These are phyloP conservation scores for Kluyveromyces aestuarii DNA, from an alignment of 805 yeast species.

Conservation along the genomic window DNA sequence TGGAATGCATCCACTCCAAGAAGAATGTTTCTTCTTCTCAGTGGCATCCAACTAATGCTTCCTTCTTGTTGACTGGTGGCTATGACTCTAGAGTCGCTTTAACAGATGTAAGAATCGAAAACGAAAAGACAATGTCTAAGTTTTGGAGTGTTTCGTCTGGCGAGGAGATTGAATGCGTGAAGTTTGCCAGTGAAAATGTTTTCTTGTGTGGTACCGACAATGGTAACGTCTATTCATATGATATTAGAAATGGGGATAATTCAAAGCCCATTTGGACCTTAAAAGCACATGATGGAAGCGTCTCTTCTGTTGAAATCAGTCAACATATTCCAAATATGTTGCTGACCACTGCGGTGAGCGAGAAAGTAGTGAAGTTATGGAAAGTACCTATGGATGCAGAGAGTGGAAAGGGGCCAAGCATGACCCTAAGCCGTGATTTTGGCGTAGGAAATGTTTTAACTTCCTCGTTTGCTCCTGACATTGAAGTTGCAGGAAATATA, in stretches of 20 bases:
- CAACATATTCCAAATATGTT: slow-evolving; percentile 59
- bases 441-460: slow-evolving; percentile 90
- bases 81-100: slow-evolving; percentile 78
- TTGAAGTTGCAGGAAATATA: slow-evolving; percentile 75
- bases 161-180: slow-evolving; percentile 78
- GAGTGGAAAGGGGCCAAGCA: slow-evolving; percentile 49
- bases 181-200: slow-evolving; percentile 52
- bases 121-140: slow-evolving; percentile 49
- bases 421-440: slow-evolving; percentile 85
- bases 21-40: slow-evolving; percentile 78
- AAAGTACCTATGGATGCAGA: slow-evolving; percentile 42
- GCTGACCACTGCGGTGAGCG: slow-evolving; percentile 87
- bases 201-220: slow-evolving; percentile 87
- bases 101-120: slow-evolving; percentile 75
- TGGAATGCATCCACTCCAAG: slow-evolving; percentile 55
- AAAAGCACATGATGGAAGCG: slow-evolving; percentile 95
- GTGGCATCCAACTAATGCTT: slow-evolving; percentile 70
- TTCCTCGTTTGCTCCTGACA: slow-evolving; percentile 75
- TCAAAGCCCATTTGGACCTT: slow-evolving; percentile 81
- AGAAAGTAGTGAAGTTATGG: slow-evolving; percentile 82
- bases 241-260: slow-evolving; percentile 52
- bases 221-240: slow-evolving; percentile 85
- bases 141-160: slow-evolving; percentile 52
- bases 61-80: slow-evolving; percentile 80
- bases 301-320: slow-evolving; percentile 72